These are phyloP conservation scores for Podospora pseudopauciseta DNA, from an alignment of 495 filamentous ascomycete species.

Conservation along the genomic window DNA sequence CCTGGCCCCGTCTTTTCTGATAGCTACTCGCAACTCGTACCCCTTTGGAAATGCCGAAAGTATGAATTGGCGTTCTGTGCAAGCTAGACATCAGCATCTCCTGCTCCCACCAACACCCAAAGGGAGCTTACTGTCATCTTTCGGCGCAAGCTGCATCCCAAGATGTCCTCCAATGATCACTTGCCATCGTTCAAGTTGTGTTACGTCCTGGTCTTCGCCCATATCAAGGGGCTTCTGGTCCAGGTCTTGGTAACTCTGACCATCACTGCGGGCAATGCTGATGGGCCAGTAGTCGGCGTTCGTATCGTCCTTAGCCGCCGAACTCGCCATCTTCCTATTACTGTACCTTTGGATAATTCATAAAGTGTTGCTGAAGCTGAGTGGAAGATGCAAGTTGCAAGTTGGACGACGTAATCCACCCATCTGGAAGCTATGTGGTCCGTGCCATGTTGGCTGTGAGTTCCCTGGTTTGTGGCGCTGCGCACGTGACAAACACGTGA, in stretches of 20 bases:
- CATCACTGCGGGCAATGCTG: conserved; percentile 31
- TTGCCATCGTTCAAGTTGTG: conserved; percentile 33
- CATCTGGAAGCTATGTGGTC: not conserved
- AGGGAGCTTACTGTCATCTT: conserved; percentile 25
- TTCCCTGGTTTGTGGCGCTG: too few relatives aligned
- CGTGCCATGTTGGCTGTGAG: not conserved
- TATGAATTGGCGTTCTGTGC: conserved; percentile 29
- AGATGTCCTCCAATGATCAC: conserved; percentile 34
- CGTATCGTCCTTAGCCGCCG: conserved; percentile 15
- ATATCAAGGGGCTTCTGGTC: conserved; percentile 25
- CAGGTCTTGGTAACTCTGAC: conserved; percentile 23
- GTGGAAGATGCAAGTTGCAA: not conserved
- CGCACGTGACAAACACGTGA: not conserved
- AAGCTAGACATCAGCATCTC: conserved; percentile 3
- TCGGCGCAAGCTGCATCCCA: conserved; percentile 22
- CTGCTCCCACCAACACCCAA: not conserved
- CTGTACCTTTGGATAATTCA: not conserved
- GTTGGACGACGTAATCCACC: not conserved
- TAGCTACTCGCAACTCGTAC: conserved; percentile 31
- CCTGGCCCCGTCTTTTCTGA: conserved; percentile 24
- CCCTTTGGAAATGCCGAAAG: conserved; percentile 32
- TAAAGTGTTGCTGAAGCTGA: not conserved
- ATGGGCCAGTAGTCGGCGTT: conserved; percentile 25
- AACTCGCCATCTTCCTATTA: conserved; percentile 10
- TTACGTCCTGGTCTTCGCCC: conserved; percentile 26